Evolutionary conservation across 768 basidiomycete genomes (phyloP).

Genomic region (Mycena vulgaris): DNA sequence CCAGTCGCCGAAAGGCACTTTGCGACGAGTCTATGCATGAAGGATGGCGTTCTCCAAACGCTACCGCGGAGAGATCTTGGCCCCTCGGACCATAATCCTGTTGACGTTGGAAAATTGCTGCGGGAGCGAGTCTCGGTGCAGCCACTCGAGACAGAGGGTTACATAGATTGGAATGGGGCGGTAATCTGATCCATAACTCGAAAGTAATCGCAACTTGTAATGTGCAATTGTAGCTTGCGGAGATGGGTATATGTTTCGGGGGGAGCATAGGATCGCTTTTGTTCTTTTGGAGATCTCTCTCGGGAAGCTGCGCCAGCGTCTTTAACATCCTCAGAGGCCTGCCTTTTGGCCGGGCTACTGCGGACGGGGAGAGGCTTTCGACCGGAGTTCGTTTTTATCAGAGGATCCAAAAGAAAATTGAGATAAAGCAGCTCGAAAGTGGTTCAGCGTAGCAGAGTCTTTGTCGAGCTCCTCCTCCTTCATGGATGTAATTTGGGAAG

Average conservation of each 20-base stretch:
- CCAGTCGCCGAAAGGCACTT: constrained; percentile 23
- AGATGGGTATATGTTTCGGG: constrained; percentile 71
- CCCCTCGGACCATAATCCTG: not conserved
- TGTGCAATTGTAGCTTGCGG: constrained; percentile 58
- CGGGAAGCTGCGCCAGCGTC: not conserved
- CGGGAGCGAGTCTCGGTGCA: constrained; percentile 27
- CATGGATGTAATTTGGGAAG: too few species aligned
- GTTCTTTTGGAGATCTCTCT: constrained; percentile 43
- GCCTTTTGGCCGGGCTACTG: constrained; percentile 10
- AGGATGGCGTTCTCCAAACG: constrained; percentile 21
- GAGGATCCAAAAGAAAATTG: constrained; percentile 26
- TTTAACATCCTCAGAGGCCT: not conserved
- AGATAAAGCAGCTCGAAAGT: constrained; percentile 23
- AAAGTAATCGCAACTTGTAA: too few species aligned
- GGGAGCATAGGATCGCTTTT: constrained; percentile 61
- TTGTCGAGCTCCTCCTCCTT: constrained; percentile 12
- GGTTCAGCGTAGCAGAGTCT: constrained; percentile 1
- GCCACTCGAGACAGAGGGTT: constrained; percentile 19
- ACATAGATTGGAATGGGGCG: constrained; percentile 1
- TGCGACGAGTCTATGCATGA: constrained; percentile 17
- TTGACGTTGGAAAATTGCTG: constrained; percentile 26
- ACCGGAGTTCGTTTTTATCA: constrained; percentile 10
- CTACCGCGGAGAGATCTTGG: not conserved
- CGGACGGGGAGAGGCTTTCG: constrained; percentile 21
- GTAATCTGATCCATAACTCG: constrained; percentile 8